A percentile compares a stretch with the other conserved stretches of the same genome.
phyloP scores from a whole-genome alignment of 257 asterid species.

The Voacanga thouarsii region DNA sequence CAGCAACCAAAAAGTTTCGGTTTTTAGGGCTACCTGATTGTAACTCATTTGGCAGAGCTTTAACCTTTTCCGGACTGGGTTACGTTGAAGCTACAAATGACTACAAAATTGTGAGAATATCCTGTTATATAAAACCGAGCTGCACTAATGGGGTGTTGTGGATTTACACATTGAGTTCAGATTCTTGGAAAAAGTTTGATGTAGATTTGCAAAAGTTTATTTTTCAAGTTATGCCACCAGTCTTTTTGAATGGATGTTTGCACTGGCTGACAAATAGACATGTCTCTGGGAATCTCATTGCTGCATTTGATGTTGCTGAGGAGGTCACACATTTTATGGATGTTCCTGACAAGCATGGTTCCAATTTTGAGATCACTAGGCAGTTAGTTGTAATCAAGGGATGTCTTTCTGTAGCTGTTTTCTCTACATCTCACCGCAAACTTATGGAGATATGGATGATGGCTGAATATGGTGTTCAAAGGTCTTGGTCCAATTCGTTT shows the following conservation, averaged over 20 bases:
- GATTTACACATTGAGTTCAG: neutral
- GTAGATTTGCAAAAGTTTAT: no score
- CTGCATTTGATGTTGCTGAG: neutral
- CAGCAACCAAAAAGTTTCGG: neutral
- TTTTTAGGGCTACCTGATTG: neutral
- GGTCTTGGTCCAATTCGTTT: constrained; percentile 4
- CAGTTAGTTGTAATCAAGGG: neutral
- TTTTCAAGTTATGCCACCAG: neutral
- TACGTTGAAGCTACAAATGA: constrained; percentile 3
- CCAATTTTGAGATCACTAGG: neutral
- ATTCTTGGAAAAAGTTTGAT: constrained; percentile 7
- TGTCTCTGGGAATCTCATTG: constrained; percentile 1
- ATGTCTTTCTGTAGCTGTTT: neutral
- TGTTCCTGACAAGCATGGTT: constrained; percentile 5
- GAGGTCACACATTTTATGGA: neutral
- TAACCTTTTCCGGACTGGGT: neutral
- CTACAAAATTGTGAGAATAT: neutral
- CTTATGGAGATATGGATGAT: constrained; percentile 5
- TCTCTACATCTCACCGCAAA: neutral
- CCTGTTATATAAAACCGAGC: no score
- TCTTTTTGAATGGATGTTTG: neutral
- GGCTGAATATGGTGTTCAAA: constrained; percentile 3
- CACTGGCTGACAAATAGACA: constrained; percentile 3
- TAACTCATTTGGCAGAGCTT: neutral
- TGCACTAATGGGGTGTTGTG: neutral